A percentile compares a stretch with the other conserved stretches of the same genome.
phyloP scores from a whole-genome alignment of 441 rosid species.

The Pelargonium citronellum region DNA sequence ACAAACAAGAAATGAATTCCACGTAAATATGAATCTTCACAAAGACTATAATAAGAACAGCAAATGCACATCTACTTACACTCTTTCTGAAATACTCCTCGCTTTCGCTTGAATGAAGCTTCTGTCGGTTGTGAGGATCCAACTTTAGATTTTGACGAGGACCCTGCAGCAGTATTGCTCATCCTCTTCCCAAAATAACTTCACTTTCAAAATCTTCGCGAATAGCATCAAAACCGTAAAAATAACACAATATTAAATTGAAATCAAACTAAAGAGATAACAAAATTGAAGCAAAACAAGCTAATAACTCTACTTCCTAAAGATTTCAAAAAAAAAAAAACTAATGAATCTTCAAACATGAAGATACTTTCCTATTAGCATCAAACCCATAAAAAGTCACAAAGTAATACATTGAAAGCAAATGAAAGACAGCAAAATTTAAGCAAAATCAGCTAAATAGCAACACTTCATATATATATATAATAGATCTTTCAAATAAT shows the following conservation, averaged over 20 bases:
- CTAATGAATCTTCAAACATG: no score
- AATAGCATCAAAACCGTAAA: not conserved
- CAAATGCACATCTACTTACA: conserved; percentile 31
- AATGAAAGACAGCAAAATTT: no score
- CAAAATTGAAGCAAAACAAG: not conserved
- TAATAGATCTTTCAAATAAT: not conserved
- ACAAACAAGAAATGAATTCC: not conserved
- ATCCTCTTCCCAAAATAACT: conserved; percentile 14
- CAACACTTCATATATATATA: not conserved
- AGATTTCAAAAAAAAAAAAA: no score
- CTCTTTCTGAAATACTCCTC: conserved; percentile 81
- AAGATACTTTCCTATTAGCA: no score
- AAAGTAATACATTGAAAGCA: no score
- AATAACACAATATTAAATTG: not conserved
- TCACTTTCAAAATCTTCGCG: not conserved
- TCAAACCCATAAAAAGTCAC: no score
- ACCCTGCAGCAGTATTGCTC: conserved; percentile 34
- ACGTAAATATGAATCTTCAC: not conserved
- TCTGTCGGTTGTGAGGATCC: conserved; percentile 63
- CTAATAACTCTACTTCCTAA: no score
- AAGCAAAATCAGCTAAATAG: not conserved
- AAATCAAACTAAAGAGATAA: not conserved
- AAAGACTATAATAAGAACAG: not conserved
- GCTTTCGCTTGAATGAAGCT: conserved; percentile 65
- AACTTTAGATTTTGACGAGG: conserved; percentile 44